Evolutionary conservation across 1,139 yeast genomes (phyloP).

Genomic region (Schwanniomyces etchellsii): DNA sequence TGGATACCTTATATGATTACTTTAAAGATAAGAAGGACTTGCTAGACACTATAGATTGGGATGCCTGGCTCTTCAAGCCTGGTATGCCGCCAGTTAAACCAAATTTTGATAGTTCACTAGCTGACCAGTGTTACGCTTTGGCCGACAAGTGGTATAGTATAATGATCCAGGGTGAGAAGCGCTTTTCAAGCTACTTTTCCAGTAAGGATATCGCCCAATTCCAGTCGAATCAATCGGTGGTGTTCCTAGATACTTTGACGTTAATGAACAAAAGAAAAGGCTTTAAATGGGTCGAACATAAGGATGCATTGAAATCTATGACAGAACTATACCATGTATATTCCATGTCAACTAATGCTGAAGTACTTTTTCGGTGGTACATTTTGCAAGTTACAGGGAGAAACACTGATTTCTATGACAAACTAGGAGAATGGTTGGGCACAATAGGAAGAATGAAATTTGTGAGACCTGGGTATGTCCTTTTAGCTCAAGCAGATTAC

Average conservation of each 20-base stretch:
- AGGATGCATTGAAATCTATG: slow-evolving; percentile 35
- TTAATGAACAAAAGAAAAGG: slow-evolving; percentile 25
- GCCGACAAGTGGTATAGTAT: slow-evolving; percentile 60
- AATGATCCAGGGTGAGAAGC: slow-evolving; percentile 11
- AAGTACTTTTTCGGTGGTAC: slow-evolving; percentile 76
- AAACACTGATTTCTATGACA: slow-evolving; percentile 38
- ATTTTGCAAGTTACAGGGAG: slow-evolving; percentile 52
- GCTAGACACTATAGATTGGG: slow-evolving; percentile 75
- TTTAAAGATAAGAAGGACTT: slow-evolving; percentile 43
- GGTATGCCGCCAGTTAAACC: slow-evolving; percentile 86
- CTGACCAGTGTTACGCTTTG: slow-evolving; percentile 62
- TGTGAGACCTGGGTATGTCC: slow-evolving; percentile 78
- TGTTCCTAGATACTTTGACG: slow-evolving; percentile 64
- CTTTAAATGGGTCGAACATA: slow-evolving; percentile 34
- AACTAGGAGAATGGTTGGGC: slow-evolving; percentile 72
- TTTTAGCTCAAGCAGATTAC: slow-evolving; percentile 60
- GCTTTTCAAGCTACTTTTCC: slow-evolving; percentile 12
- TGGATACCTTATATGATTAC: slow-evolving; percentile 67
- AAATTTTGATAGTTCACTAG: slow-evolving; percentile 69
- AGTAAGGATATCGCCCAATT: slow-evolving; percentile 47
- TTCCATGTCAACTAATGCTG: slow-evolving; percentile 61
- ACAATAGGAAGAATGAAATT: slow-evolving; percentile 94
- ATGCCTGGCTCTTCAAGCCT: slow-evolving; percentile 71
- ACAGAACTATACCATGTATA: slow-evolving; percentile 40
- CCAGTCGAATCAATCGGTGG: slow-evolving; percentile 71